Conservation (phyloP, 768 basidiomycete genomes). For the Fomitopsis serialis region DNA sequence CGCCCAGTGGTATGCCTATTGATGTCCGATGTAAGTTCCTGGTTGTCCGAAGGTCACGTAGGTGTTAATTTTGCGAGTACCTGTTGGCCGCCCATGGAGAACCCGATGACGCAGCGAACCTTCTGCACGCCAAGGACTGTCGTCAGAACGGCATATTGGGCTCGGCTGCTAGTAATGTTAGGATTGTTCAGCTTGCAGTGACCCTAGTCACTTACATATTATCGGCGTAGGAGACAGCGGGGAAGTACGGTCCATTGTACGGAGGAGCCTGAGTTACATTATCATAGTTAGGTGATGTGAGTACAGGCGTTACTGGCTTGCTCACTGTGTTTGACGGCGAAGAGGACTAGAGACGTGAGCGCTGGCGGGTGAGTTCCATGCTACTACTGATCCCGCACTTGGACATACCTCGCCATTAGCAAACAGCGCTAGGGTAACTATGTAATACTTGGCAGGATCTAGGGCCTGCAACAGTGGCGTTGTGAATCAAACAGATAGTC, state of each 20-base stretch:
- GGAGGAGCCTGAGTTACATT: conserved; percentile 17
- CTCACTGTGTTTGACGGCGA: conserved; percentile 25
- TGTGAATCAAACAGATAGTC: too few species aligned
- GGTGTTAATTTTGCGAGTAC: conserved; percentile 5
- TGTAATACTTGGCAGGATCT: conserved; percentile 20
- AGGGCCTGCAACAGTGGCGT: too few species aligned
- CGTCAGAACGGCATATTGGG: conserved; percentile 22
- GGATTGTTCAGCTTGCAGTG: not conserved
- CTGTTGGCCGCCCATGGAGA: conserved; percentile 28
- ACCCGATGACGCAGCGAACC: conserved; percentile 21
- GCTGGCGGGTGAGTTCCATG: not conserved
- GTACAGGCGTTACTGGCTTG: not conserved
- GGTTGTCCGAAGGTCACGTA: not conserved
- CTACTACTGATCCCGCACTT: too few species aligned
- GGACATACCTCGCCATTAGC: conserved; percentile 27
- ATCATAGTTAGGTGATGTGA: not conserved
- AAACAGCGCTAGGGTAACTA: conserved; percentile 25
- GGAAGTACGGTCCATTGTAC: conserved; percentile 28
- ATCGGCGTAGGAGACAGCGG: conserved; percentile 24
- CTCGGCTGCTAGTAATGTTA: conserved; percentile 16
- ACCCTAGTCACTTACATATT: conserved; percentile 17
- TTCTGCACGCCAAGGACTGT: conserved; percentile 18
- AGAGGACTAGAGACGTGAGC: conserved; percentile 16
- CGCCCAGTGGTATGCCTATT: conserved; percentile 49
- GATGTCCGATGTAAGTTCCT: not conserved